Evolutionary conservation across 768 basidiomycete genomes (phyloP), one percentile per base, ranked within the genome.

Genomic region (Podaxis rugospora): DNA sequence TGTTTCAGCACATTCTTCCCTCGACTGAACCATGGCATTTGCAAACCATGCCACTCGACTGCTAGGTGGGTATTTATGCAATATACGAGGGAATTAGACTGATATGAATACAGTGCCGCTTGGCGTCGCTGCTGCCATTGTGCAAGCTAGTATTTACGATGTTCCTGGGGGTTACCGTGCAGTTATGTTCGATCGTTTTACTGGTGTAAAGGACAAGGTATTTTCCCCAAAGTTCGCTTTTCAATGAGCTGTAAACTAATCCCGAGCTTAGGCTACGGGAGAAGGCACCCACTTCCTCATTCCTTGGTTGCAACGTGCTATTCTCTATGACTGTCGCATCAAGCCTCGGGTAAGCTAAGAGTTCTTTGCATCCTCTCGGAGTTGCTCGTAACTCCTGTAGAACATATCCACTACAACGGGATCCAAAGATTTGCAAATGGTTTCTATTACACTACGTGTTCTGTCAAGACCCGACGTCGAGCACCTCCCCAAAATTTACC

Each of bases 391-490:
- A 13, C 44, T 53, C 55, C 16, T 62, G 3, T 64, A 96, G 93
- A 97, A 97, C 70, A 98, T 98, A 59, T 95, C 92, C n/a, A 98
- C 97, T 1, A 97, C 92, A 1, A 98, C 97, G 23, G 97, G 97
- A 36, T 98, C 95, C 9, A 98, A 98, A 72, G 95, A 99, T 72
- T 78, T 99, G 76, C 96, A 98, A 75, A 98, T 98, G 94, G 93
- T 99, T 59, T 92, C 95, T 36, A 88, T 99, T 57, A 98, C 96
- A 0, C 83, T 98, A 54, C 91, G 97, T 60, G 96, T 99, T 37
- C 85, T 99, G 66, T 97, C 94, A 23, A 81, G 95, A 54, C 97
- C 97, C 16, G 95, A 98, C 75, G 84, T 89, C 37, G 76, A 83
- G 32, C 92, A 96, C 72, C 81, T 99, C 27, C 71, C 96, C 18